Evolutionary conservation across 116 monocot genomes (phyloP), one percentile per base, ranked within the genome.

Genomic region (Cymodocea nodosa): DNA sequence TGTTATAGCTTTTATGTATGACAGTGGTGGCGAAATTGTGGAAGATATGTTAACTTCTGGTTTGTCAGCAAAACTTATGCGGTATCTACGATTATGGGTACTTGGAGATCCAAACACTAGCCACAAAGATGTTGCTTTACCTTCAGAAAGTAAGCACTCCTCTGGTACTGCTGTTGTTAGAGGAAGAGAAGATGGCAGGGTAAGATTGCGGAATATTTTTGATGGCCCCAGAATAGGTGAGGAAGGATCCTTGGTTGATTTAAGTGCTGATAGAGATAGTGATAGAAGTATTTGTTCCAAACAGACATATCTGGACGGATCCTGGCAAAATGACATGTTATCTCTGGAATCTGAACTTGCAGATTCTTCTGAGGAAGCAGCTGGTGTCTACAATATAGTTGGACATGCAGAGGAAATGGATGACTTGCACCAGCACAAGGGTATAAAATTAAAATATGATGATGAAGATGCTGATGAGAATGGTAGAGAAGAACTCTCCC

Each of bases 31-130:
- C 53, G 80, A 86, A 64, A 67, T 92, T 63, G 92, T 99, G 16
- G 99, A 99, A 79, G 86, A 89, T 68, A 76, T 84, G 16, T 70
- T 99, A 61, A 82, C 80, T 44, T 82, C 78, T 68, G 92, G 92
- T 16, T 71, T 99, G 57, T 87, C 99, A 19, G 79, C 81, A 58
- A 99, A 92, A 75, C 83, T 92, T 36, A 99, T 99, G 92, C 86
- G 72, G 25, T 99, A 81, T 76, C 66, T 99, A 71, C 88, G 99
- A 20, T 63, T 79, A 17, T 71, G 81, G 56, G 79, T 89, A n/a
- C 86, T 92, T 73, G 99, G 89, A 35, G 92, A 99, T 53, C 58
- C 62, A 52, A 76, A 36, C 63, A 66, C 62, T 73, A 68, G 55
- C 57, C 87, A 86, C 51, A 89, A 81, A 52, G 92, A 89, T 74